These are phyloP conservation scores for Apiotrichum siamense DNA, from an alignment of 1,284 basidiomycete species.

Conservation along the genomic window DNA sequence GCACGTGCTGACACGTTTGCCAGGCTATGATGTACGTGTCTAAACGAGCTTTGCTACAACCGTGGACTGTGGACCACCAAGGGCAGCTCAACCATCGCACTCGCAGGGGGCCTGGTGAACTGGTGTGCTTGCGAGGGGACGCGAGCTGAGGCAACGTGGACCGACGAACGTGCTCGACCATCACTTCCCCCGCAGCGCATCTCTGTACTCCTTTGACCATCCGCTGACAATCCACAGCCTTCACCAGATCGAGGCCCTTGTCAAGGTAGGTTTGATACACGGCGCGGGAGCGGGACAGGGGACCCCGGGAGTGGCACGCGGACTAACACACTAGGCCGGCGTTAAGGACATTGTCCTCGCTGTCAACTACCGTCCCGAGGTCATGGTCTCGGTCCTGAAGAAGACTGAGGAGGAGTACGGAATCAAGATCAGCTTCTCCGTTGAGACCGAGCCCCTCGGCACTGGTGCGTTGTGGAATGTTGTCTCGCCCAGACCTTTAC, in stretches of 20 bases:
- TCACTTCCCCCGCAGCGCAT: too few species aligned
- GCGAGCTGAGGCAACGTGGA: too few species aligned
- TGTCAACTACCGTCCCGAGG: conserved; percentile 53
- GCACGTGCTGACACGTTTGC: conserved; percentile 4
- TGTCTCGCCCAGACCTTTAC: not conserved
- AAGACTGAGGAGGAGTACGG: conserved; percentile 53
- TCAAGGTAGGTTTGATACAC: conserved; percentile 45
- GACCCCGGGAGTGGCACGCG: too few species aligned
- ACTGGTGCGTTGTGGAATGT: conserved; percentile 44
- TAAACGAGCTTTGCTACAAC: too few species aligned
- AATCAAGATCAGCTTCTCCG: conserved; percentile 53
- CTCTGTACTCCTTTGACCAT: not conserved
- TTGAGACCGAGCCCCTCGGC: conserved; percentile 54
- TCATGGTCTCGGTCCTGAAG: conserved; percentile 53
- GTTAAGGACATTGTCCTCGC: conserved; percentile 55
- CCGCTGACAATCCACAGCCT: conserved; percentile 32
- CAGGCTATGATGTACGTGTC: conserved; percentile 47
- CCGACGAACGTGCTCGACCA: too few species aligned
- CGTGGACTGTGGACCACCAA: too few species aligned
- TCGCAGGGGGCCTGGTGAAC: not conserved
- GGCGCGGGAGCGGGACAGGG: too few species aligned
- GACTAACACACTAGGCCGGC: conserved; percentile 45
- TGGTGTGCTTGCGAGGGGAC: too few species aligned
- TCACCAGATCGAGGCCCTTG: conserved; percentile 53
- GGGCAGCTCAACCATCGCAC: too few species aligned